Base-by-base conservation (phyloP, 2,329 filamentous ascomycete species). In the Diaporthe vaccinii region DNA sequence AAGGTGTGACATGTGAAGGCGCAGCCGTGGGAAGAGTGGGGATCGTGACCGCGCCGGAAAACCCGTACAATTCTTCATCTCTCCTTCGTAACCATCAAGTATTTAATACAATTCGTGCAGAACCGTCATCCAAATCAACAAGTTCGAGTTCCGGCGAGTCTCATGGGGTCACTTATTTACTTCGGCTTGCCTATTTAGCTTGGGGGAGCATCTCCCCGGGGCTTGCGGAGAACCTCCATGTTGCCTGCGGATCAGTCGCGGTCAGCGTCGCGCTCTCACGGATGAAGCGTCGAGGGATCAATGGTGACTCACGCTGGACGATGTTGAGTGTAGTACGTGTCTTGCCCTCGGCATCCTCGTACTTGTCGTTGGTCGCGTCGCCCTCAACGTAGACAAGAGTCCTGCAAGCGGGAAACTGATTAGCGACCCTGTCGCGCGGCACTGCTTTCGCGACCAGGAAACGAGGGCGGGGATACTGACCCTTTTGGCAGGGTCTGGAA, bases 351-450 rank as follows among this genome's bases (percentile, higher is more conserved):
- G 87, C 83, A 79, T 93, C 92, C 79, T 93, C 90, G 82, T 91
- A 96, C 59, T 84, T 87, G 79, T 86, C 88, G 86, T 96, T 91
- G 78, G 86, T 86, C 77, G 93, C 93, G 77, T 98, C 95, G 59
- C 94, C 96, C 84, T 98, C 96, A 68, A 98, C 87, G 81, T 91
- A 95, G 77, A 99, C 89, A 69, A 95, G 87, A 20, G 95, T 90
- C 76, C 96, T 98, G 80, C 76, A 72, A n/a, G 20, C 46, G 39
- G 39, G 20, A n/a, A 76, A 6, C 44, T 61, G 28, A 20, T 73
- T 22, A 73, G 71, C 49, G 7, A 15, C 46, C 39, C 12, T 6
- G 34, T 22, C 25, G 31, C 7, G 17, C 12, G 65, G 10, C 17
- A 59, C 3, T 8, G 6, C 28, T 22, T n/a, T 39, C 20, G 14